Conservation (phyloP, 2,329 filamentous ascomycete genomes). For the Pseudonectria foliicola region DNA sequence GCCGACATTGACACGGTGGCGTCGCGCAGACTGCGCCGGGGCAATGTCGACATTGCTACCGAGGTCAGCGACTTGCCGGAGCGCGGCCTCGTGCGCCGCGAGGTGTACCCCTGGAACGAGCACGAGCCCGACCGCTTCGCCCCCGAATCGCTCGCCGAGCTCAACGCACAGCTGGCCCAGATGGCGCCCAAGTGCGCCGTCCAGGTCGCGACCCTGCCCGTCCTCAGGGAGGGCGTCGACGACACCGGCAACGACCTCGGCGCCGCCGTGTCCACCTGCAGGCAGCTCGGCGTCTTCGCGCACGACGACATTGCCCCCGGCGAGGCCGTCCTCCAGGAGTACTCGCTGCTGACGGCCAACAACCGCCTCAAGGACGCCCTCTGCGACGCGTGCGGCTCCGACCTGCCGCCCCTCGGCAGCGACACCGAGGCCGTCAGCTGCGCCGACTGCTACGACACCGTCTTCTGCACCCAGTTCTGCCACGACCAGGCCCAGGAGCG, state of each 20-base stretch:
- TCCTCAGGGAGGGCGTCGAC: slow-evolving; percentile 53
- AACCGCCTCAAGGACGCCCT: slow-evolving; percentile 79
- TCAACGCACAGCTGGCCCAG: slow-evolving; percentile 62
- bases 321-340: slow-evolving; percentile 72
- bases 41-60: slow-evolving; percentile 34
- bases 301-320: slow-evolving; percentile 71
- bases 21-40: slow-evolving; percentile 38
- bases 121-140: slow-evolving; percentile 65
- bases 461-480: slow-evolving; percentile 58
- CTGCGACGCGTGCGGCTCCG: slow-evolving; percentile 81
- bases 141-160: slow-evolving; percentile 56
- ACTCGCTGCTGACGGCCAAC: slow-evolving; percentile 80
- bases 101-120: slow-evolving; percentile 64
- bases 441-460: slow-evolving; percentile 55
- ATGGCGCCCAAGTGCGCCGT: slow-evolving; percentile 81
- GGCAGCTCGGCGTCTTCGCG: slow-evolving; percentile 86
- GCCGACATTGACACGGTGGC: slow-evolving; percentile 47
- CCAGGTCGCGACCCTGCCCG: slow-evolving; percentile 65
- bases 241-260: slow-evolving; percentile 40
- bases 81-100: slow-evolving; percentile 59
- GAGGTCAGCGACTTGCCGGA: slow-evolving; percentile 52
- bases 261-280: slow-evolving; percentile 51
- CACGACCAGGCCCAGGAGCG: slow-evolving; percentile 48
- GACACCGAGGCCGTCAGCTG: slow-evolving; percentile 45
- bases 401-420: slow-evolving; percentile 54